A percentile compares a stretch with the other conserved stretches of the same genome.
Evolutionary conservation across 441 rosid genomes (phyloP).

Genomic region (Gossypium schwendimanii): DNA sequence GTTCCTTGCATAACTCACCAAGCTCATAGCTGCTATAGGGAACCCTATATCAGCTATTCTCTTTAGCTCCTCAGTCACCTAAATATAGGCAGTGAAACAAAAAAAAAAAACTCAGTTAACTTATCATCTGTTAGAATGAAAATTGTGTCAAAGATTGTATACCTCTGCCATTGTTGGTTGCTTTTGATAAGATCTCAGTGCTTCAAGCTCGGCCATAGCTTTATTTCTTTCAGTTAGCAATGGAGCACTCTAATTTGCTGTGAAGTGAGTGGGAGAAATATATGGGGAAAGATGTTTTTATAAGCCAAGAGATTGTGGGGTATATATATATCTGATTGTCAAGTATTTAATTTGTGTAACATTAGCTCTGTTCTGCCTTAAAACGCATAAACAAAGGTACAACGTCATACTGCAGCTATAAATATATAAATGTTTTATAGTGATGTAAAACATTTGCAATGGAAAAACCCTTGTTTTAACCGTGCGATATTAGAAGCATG

Average conservation of each 20-base stretch:
- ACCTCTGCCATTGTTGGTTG: constrained; percentile 68
- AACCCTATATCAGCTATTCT: constrained; percentile 57
- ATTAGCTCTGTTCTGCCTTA: not conserved
- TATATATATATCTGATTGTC: constrained; percentile 7
- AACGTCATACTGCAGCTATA: not conserved
- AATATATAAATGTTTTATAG: not conserved
- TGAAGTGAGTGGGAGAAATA: constrained; percentile 6
- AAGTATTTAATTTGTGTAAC: not conserved
- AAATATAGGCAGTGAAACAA: not conserved
- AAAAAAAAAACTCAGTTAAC: not conserved
- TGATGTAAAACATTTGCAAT: constrained; percentile 8
- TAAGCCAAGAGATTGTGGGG: constrained; percentile 18
- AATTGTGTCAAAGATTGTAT: constrained; percentile 4
- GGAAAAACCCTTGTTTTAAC: constrained; percentile 30
- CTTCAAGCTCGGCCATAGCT: constrained; percentile 33
- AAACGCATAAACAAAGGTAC: constrained; percentile 10
- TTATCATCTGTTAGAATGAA: not conserved
- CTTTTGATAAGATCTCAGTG: constrained; percentile 32
- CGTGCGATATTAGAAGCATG: constrained; percentile 21
- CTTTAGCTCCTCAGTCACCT: constrained; percentile 76
- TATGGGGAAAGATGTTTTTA: constrained; percentile 17
- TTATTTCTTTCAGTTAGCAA: not conserved
- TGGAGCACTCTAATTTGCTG: not conserved
- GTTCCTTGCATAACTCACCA: constrained; percentile 64
- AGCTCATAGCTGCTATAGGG: constrained; percentile 72